phyloP scores from a whole-genome alignment of 1,139 yeast genomes.

The Candida mesenterica region DNA sequence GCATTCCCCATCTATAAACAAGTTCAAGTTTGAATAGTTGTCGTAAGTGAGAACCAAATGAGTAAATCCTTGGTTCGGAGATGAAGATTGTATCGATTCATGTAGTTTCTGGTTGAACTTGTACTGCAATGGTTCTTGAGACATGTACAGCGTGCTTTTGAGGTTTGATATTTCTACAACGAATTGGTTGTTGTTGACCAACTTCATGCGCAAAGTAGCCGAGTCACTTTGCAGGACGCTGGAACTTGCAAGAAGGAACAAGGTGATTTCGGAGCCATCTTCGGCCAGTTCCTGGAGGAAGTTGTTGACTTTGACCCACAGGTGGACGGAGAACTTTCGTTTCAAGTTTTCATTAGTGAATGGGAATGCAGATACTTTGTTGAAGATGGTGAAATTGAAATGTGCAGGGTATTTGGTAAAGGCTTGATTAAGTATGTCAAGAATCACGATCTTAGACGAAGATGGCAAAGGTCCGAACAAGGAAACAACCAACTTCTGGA shows the following conservation, averaged over 20 bases:
- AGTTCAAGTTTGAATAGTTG: constrained; percentile 33
- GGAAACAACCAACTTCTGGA: constrained; percentile 21
- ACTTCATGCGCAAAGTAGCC: constrained; percentile 27
- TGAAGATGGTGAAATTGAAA: constrained; percentile 33
- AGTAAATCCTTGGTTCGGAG: constrained; percentile 21
- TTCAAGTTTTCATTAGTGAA: constrained; percentile 10
- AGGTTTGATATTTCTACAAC: constrained; percentile 31
- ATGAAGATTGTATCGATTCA: too few relatives aligned
- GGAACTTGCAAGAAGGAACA: constrained; percentile 32
- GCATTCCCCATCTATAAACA: constrained; percentile 43
- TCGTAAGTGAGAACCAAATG: constrained; percentile 42
- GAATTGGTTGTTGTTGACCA: constrained; percentile 33
- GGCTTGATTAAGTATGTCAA: constrained; percentile 27
- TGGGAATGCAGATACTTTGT: constrained; percentile 16
- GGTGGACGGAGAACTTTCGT: constrained; percentile 25
- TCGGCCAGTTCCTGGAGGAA: constrained; percentile 6
- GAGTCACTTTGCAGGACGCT: constrained; percentile 15
- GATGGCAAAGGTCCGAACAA: constrained; percentile 13
- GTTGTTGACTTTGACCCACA: constrained; percentile 36
- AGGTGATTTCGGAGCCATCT: constrained; percentile 13
- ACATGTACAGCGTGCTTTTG: constrained; percentile 11
- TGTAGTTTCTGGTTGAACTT: constrained; percentile 34
- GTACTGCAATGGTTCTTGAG: constrained; percentile 1
- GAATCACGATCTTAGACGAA: constrained; percentile 18
- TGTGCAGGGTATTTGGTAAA: constrained; percentile 26